Evolutionary conservation across 305 asterid species (phyloP).

Genomic region (Petunia hybrid): DNA sequence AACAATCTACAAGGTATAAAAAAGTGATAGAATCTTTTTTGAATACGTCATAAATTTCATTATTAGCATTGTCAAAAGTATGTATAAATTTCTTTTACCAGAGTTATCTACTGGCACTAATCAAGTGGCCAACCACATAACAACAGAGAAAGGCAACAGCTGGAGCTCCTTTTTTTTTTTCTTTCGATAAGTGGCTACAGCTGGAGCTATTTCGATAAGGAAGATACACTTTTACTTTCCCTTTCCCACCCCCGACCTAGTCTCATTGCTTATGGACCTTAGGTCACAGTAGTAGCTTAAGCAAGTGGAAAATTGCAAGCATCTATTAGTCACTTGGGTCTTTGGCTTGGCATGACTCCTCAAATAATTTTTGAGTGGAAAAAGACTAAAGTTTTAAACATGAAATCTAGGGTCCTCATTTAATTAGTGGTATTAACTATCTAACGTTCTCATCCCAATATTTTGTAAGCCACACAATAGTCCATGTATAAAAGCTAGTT

Average conservation of each 20-base stretch:
- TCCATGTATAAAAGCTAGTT: too few species aligned
- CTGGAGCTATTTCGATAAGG: constrained; percentile 9
- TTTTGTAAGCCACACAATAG: too few species aligned
- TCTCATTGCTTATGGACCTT: constrained; percentile 21
- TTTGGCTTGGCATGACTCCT: too few species aligned
- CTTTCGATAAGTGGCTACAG: background rate
- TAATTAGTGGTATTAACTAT: too few species aligned
- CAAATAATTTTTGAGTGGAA: too few species aligned
- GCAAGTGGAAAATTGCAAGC: background rate
- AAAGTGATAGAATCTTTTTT: background rate
- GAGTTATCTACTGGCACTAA: constrained; percentile 22
- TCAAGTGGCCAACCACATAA: constrained; percentile 19
- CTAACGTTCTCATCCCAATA: too few species aligned
- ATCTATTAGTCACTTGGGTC: constrained; percentile 13
- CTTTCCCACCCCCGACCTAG: background rate
- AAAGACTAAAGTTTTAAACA: too few species aligned
- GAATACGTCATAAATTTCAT: background rate
- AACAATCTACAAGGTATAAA: constrained; percentile 15
- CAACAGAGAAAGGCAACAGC: constrained; percentile 23
- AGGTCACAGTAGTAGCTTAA: background rate
- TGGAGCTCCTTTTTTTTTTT: background rate
- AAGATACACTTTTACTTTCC: background rate
- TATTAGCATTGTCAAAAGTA: constrained; percentile 5
- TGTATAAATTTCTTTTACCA: background rate
- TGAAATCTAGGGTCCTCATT: too few species aligned